These are phyloP conservation scores for Pleoardoris graminearum DNA, from an alignment of 2,329 filamentous ascomycete genomes.

Conservation along the genomic window DNA sequence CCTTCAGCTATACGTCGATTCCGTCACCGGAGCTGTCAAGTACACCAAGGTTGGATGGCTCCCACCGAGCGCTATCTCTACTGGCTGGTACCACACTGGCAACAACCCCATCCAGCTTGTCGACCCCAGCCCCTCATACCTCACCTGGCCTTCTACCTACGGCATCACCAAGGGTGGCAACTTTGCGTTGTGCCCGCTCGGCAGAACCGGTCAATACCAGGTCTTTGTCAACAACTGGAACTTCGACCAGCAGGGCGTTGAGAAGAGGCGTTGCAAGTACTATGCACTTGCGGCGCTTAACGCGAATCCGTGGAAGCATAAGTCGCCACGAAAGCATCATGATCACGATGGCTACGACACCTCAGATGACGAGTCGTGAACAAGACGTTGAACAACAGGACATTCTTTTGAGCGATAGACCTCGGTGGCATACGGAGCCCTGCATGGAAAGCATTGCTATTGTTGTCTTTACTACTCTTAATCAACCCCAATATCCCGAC, in stretches of 20 bases:
- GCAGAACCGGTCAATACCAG: slow-evolving; percentile 30
- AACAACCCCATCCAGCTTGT: slow-evolving; percentile 30
- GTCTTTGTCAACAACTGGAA: slow-evolving; percentile 33
- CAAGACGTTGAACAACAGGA: neutral
- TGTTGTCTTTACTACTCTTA: slow-evolving; percentile 11
- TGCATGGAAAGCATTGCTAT: slow-evolving; percentile 11
- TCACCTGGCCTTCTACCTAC: slow-evolving; percentile 34
- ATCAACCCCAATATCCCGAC: slow-evolving; percentile 13
- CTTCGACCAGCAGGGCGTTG: slow-evolving; percentile 16
- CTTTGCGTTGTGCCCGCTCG: slow-evolving; percentile 26
- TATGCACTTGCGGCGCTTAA: slow-evolving; percentile 17
- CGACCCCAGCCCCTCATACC: slow-evolving; percentile 27
- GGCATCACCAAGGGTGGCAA: slow-evolving; percentile 16
- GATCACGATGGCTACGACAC: neutral
- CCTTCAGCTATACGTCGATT: slow-evolving; percentile 31
- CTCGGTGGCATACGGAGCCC: slow-evolving; percentile 11
- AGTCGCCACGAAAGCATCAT: neutral
- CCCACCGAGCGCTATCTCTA: slow-evolving; percentile 27
- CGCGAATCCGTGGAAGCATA: slow-evolving; percentile 19
- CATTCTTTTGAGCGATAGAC: slow-evolving; percentile 6
- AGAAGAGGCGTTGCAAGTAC: slow-evolving; percentile 3
- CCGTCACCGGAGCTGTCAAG: slow-evolving; percentile 25
- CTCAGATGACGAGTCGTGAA: neutral
- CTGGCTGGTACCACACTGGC: slow-evolving; percentile 31
- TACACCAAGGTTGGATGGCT: slow-evolving; percentile 33